Conservation (phyloP, 2,329 filamentous ascomycete species). For the Elsinoe arachidis region DNA sequence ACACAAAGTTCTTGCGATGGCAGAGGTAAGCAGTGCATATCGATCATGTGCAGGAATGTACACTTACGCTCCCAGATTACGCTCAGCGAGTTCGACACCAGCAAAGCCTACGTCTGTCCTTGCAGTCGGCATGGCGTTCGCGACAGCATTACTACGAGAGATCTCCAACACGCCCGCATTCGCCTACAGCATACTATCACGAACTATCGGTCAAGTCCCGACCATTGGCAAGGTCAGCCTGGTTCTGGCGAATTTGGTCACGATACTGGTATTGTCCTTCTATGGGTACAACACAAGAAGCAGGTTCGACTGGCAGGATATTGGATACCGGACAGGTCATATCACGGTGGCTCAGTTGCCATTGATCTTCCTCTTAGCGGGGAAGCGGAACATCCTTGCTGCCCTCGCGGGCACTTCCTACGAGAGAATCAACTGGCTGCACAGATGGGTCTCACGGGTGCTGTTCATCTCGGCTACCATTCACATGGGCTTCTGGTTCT, state of each 20-base stretch:
- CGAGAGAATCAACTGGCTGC: constrained; percentile 64
- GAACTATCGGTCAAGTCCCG: constrained; percentile 23
- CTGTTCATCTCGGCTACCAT: constrained; percentile 60
- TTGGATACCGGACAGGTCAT: constrained; percentile 49
- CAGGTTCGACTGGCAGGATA: constrained; percentile 44
- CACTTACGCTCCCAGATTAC: constrained; percentile 32
- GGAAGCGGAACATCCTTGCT: constrained; percentile 52
- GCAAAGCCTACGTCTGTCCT: constrained; percentile 47
- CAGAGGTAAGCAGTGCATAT: constrained; percentile 36
- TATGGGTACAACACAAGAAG: constrained; percentile 46
- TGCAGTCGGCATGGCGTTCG: constrained; percentile 41
- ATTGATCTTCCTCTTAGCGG: constrained; percentile 47
- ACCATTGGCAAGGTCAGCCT: constrained; percentile 32
- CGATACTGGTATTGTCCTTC: constrained; percentile 48
- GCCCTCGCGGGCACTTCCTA: constrained; percentile 55
- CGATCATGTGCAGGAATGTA: not conserved
- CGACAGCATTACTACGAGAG: constrained; percentile 48
- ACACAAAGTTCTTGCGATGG: constrained; percentile 40
- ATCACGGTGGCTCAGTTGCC: constrained; percentile 47
- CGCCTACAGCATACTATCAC: not conserved
- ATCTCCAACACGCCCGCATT: constrained; percentile 37
- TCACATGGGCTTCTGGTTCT: constrained; percentile 62
- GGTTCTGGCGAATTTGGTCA: constrained; percentile 39
- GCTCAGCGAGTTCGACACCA: constrained; percentile 35
- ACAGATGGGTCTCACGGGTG: constrained; percentile 62